These are phyloP conservation scores for Mrakia blollopis DNA, from an alignment of 768 basidiomycete genomes.

Conservation along the genomic window DNA sequence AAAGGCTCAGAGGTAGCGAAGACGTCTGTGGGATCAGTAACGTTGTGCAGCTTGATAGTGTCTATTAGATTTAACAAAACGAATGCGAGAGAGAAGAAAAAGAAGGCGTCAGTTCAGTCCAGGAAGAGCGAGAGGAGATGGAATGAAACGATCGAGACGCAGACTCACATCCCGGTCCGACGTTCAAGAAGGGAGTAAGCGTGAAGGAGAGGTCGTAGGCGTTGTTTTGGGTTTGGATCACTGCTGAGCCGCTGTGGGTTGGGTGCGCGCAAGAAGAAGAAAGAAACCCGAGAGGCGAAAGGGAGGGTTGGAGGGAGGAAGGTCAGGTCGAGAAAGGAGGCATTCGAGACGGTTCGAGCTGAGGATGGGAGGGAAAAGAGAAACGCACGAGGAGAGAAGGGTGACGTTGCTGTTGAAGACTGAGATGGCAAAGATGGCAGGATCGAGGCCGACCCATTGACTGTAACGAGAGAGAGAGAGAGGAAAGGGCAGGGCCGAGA, in stretches of 20 bases:
- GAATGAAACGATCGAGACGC: not conserved
- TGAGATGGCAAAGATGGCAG: not conserved
- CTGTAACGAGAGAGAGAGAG: too few species aligned
- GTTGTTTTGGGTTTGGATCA: constrained; percentile 7
- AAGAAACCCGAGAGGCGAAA: too few species aligned
- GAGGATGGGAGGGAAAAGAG: not conserved
- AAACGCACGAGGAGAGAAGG: not conserved
- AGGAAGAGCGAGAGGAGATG: not conserved
- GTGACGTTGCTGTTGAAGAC: not conserved
- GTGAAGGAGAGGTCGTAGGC: constrained; percentile 6
- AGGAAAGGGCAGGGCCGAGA: not conserved
- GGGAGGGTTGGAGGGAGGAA: not conserved
- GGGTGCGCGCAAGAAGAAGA: too few species aligned
- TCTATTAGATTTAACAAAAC: not conserved
- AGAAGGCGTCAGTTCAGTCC: not conserved
- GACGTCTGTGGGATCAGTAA: not conserved
- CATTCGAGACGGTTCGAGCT: too few species aligned
- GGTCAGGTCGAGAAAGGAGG: not conserved
- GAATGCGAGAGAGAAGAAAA: not conserved
- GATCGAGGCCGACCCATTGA: too few species aligned
- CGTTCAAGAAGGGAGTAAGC: constrained; percentile 4
- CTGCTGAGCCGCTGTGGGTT: constrained; percentile 12
- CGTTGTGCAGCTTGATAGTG: constrained; percentile 7
- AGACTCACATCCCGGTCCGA: not conserved
- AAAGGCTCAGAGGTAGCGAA: constrained; percentile 3